A percentile compares a stretch with the other conserved stretches of the same genome.
These are phyloP conservation scores for Calycina herbarum DNA, from an alignment of 2,329 filamentous ascomycete genomes.

Conservation along the genomic window DNA sequence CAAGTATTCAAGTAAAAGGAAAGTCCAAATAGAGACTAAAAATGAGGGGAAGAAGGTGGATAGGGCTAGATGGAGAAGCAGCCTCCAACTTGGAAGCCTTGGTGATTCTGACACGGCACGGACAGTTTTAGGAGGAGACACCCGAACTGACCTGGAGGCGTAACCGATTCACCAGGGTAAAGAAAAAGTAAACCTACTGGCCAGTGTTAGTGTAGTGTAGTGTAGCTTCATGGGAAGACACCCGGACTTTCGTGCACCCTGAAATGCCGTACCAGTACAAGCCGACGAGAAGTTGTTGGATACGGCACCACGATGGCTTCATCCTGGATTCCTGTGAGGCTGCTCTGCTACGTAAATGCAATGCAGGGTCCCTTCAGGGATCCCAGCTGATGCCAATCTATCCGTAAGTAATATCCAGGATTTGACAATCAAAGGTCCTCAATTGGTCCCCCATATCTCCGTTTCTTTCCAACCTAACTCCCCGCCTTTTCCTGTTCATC, in stretches of 20 bases:
- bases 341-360: not conserved
- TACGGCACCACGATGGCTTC: not conserved
- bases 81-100: not conserved
- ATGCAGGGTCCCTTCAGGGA: not conserved
- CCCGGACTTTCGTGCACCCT: not conserved
- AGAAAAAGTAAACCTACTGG: not conserved
- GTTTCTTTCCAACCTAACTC: not conserved
- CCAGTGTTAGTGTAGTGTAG: no score
- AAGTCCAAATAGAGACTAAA: not conserved
- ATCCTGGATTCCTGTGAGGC: not conserved
- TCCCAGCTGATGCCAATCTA: not conserved
- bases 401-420: not conserved
- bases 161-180: not conserved
- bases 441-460: not conserved
- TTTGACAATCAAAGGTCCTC: not conserved
- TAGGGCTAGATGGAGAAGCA: not conserved
- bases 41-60: not conserved
- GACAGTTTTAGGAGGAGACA: not conserved
- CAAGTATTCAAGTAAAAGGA: not conserved
- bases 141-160: not conserved
- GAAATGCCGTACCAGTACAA: not conserved
- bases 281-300: not conserved
- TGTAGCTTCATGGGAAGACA: not conserved
- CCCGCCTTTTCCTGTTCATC: not conserved
- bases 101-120: slow-evolving; percentile 5